A percentile compares a stretch with the other conserved stretches of the same genome.
phyloP scores from a whole-genome alignment of 495 filamentous ascomycete species.

The Penicillium waksmanii region DNA sequence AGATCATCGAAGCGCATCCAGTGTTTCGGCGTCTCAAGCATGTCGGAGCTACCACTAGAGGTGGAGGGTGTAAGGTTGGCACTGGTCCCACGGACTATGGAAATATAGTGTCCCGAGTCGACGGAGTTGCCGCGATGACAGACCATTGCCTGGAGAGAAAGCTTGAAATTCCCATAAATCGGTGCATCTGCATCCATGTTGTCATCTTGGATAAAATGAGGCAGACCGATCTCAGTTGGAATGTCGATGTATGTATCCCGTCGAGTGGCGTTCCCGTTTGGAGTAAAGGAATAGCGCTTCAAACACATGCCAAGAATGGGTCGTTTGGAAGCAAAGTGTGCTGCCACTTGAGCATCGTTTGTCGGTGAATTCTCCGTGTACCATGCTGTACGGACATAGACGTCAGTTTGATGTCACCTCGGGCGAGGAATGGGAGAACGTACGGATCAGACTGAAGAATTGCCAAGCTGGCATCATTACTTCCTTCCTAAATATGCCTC shows the following conservation, averaged over 20 bases:
- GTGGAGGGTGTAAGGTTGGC: conserved; percentile 49
- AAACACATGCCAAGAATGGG: conserved; percentile 90
- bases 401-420: conserved; percentile 2
- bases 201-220: conserved; percentile 88
- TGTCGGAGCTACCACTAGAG: conserved; percentile 51
- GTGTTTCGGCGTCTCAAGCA: conserved; percentile 57
- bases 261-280: conserved; percentile 66
- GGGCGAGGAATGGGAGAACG: conserved; percentile 23
- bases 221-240: conserved; percentile 82
- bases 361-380: conserved; percentile 72
- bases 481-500: conserved; percentile 68
- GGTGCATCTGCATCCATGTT: conserved; percentile 64
- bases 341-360: conserved; percentile 69
- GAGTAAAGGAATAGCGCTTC: conserved; percentile 82
- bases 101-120: conserved; percentile 90
- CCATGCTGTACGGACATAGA: conserved; percentile 48
- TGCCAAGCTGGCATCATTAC: conserved; percentile 98
- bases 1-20: conserved; percentile 96
- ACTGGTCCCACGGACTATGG: conserved; percentile 71
- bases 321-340: conserved; percentile 71
- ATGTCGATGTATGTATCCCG: conserved; percentile 87
- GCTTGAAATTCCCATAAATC: conserved; percentile 80
- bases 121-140: conserved; percentile 89
- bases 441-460: conserved; percentile 89
- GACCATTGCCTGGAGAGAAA: conserved; percentile 84